Evolutionary conservation across 805 yeast species (phyloP), one percentile per base, ranked within the genome.

Genomic region (Wickerhamiella allomyrinae): DNA sequence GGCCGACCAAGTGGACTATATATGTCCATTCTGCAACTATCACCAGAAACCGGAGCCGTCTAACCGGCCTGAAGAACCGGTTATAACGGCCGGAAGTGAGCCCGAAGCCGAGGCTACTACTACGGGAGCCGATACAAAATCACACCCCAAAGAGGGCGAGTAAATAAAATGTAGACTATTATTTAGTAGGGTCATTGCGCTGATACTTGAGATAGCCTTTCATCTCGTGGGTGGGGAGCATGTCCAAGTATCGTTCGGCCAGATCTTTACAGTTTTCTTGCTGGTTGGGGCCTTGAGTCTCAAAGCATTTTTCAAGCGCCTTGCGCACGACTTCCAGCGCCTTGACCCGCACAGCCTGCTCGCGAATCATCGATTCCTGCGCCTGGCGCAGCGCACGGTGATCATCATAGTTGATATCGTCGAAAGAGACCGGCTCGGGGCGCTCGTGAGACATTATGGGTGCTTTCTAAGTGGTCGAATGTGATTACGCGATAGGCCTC

Each of bases 131-230:
- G n/a, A n/a, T n/a, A n/a, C n/a, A n/a, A n/a, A n/a, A n/a, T n/a
- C n/a, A n/a, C n/a, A n/a, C n/a, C n/a, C n/a, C n/a, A n/a, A n/a
- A n/a, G n/a, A n/a, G n/a, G n/a, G n/a, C n/a, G n/a, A n/a, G n/a
- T n/a, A n/a, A n/a, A n/a, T n/a, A n/a, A n/a, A n/a, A n/a, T n/a
- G n/a, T n/a, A n/a, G n/a, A n/a, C n/a, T n/a, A n/a, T 58, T 65
- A 79, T 65, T 81, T 79, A 29, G 82, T 68, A 36, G 89, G 91
- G 57, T 82, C 94, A 63, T 82, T 82, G 71, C 83, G 79, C 66
- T 83, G 93, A 66, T 82, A 81, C n/a, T 85, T 89, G 57, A 77
- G 65, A 63, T 70, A 81, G 35, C 94, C 94, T 51, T 74, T 71
- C 46, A 79, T 70, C 51, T 76, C 72, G 51, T 79, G 72, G 40